Base-by-base conservation (phyloP, 768 basidiomycete genomes). In the Gautieria morchelliformis region DNA sequence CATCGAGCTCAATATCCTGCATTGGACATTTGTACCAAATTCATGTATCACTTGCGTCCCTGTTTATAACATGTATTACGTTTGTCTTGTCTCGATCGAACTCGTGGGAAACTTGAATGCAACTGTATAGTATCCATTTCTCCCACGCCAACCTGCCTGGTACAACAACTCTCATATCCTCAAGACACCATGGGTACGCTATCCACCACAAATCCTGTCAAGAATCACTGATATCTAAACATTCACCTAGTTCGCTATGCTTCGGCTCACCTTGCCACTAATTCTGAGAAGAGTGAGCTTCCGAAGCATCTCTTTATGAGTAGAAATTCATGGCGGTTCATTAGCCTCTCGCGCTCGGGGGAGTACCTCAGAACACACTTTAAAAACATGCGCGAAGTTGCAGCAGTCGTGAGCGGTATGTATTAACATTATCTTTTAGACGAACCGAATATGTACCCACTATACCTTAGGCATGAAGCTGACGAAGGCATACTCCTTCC, bases 351-450 rank as follows among this genome's bases (percentile, higher is more conserved):
- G 83, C 69, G 88, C 94, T 59, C 88, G 89, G 68, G 93, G 67
- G 93, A 95, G 78, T 93, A 97, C 81, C 84, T 96, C 69, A 90
- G 94, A 67, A 98, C 96, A 49, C 95, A 97, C 79, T 99, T 96
- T 85, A 99, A 99, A 87, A 99, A 98, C 83, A 98, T 96, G 92
- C 86, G 91, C 62, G 96, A 99, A 75, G 96, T 98, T 57, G 94
- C 90, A 52, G 95, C 95, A 63, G 93, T 89, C 63, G 78, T 97
- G 62, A 82, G 85, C 63, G 94, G 93, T 92, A 63, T 67, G 79
- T 73, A 42, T 33, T 40, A 58, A 59, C 20, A 37, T 9, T 33
- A 14, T 19, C 39, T 46, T 41, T 33, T 33, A 33, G 49, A 32
- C 39, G 51, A 52, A 51, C 60, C 58, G 40, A 58, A 53, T 57